Evolutionary conservation across 2,329 filamentous ascomycete species (phyloP), one percentile per base, ranked within the genome.

Genomic region (Aspergillus amoenus): DNA sequence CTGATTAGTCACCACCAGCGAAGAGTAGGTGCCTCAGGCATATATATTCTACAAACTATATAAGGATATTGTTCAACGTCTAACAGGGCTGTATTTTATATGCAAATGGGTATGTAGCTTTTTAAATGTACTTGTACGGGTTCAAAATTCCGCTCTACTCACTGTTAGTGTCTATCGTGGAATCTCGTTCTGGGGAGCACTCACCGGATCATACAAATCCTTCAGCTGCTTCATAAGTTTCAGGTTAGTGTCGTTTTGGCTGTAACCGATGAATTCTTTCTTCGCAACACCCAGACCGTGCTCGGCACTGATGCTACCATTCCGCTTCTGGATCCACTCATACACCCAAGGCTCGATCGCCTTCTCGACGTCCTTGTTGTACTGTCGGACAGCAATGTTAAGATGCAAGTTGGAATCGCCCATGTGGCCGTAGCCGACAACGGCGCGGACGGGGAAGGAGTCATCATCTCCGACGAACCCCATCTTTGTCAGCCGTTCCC

Each of bases 391-490:
- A 1, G 90, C 84, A 34, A 99, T 84, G 75, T 99, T 99, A 64
- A 99, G 81, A 76, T 99, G 95, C 63, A 99, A 77, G 76, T 99
- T 99, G 3, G 89, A 87, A 76, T 99, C 94, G 40, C 94, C 95
- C 93, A 99, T 97, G 74, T 99, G 94, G 34, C 94, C 94, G 71
- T 97, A 99, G 18, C 94, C 94, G 18, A 97, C 86, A n/a, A 97
- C 93, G 57, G 88, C 89, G 2, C 95, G 84, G 5, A 95, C 93
- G 1, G 93, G 91, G 71, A 87, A 84, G 45, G 86, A 86, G 55
- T 89, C 85, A 5, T 87, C 85, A 44, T 91, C 87, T 52, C 91
- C 89, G 41, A 96, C 81, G 2, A 97, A 82, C 0, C 92, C 91
- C 32, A 88, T 87, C 53, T 87, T 82, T 1, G 83, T 81, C 63